Conservation (phyloP, 345 rosid species). For the Raphanus sativus region DNA sequence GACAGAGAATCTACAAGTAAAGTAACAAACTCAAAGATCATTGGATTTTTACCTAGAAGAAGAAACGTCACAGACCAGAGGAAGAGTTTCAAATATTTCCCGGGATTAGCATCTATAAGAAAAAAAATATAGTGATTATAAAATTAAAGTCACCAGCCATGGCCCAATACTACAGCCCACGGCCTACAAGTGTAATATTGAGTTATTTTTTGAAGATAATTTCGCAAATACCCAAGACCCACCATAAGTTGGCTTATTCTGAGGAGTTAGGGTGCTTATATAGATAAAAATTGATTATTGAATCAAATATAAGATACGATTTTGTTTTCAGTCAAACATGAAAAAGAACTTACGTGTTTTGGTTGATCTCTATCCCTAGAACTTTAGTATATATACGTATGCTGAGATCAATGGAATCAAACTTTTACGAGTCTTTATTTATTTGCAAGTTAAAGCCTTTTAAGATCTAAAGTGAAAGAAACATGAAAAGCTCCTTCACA, state of each 20-base stretch:
- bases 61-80: neutral
- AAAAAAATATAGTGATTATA: neutral
- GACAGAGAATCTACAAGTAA: neutral
- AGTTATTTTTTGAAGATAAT: neutral
- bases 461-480: neutral
- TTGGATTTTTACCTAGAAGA: neutral
- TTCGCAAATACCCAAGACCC: neutral
- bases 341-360: neutral
- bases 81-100: neutral
- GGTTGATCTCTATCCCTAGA: neutral
- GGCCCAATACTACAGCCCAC: neutral
- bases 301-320: neutral
- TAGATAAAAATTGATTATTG: neutral
- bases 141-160: neutral
- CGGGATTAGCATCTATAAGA: neutral
- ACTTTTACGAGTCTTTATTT: neutral
- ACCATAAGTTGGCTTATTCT: neutral
- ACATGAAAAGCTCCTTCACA: conserved; percentile 22
- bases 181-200: neutral
- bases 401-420: neutral
- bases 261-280: neutral
- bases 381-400: neutral
- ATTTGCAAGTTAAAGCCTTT: neutral
- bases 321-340: neutral
- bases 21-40: neutral